Conservation (phyloP, 352 stramenopile species). For the Phytophthora sp. region DNA sequence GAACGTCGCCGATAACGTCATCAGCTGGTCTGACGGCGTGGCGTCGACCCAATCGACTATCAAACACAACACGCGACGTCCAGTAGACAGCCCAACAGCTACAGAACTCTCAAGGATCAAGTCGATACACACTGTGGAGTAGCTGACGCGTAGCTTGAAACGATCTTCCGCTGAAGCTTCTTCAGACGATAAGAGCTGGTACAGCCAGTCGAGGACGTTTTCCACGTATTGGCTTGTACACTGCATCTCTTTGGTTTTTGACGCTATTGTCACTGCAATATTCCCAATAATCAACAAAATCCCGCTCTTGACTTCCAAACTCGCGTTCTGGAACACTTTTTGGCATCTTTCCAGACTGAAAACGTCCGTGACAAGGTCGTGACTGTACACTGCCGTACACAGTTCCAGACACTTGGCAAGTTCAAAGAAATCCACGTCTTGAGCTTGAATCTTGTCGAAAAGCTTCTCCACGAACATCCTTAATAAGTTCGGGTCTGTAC, state of each 20-base stretch:
- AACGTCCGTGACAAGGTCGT: conserved; percentile 10
- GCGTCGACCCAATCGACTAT: conserved; percentile 38
- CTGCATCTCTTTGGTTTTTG: conserved; percentile 8
- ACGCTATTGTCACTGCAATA: conserved; percentile 15
- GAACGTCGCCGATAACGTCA: conserved; percentile 26
- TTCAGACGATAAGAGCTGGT: conserved; percentile 24
- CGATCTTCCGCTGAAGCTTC: conserved; percentile 15
- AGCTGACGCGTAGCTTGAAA: conserved; percentile 20
- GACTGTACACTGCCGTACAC: conserved; percentile 24
- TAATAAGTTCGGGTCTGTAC: conserved; percentile 1
- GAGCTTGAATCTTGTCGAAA: neutral
- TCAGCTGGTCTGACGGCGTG: conserved; percentile 9
- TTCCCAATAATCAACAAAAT: conserved; percentile 21
- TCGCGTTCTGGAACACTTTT: conserved; percentile 19
- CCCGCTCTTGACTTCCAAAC: conserved; percentile 9
- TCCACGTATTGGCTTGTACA: conserved; percentile 27
- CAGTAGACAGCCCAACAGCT: neutral
- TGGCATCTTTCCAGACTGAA: conserved; percentile 33
- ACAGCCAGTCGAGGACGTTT: conserved; percentile 27
- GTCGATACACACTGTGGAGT: conserved; percentile 23
- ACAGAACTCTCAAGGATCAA: conserved; percentile 27
- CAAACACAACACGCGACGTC: conserved; percentile 19
- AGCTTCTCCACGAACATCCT: conserved; percentile 17
- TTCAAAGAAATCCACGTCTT: conserved; percentile 19
- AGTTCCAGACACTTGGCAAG: conserved; percentile 40